Evolutionary conservation across 306 rosid species (phyloP), one percentile per base, ranked within the genome.

Genomic region (Phaseolus lunatus): DNA sequence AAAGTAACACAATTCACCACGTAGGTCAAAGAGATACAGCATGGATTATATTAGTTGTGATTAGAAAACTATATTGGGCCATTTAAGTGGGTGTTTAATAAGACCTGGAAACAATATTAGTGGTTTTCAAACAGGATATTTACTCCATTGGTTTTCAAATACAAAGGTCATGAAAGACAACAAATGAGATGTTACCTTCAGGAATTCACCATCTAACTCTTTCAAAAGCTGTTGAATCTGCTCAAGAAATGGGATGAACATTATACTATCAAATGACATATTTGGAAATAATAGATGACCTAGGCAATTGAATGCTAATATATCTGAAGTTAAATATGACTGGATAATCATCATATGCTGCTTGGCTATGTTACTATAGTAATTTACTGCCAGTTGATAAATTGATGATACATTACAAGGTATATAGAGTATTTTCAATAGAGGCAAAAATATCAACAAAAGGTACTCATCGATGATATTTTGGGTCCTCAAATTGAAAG

Each of bases 221-320:
- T 88, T 92, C 87, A 95, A 73, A 80, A 92, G 87, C 81, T 86
- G 86, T 87, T 85, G 89, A 79, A 95, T 82, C 99, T 95, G 97
- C 84, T 81, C 23, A 76, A 85, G 74, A 50, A n/a, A n/a, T n/a
- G n/a, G n/a, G 26, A 41, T 72, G 80, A 52, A 70, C 73, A 70
- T 65, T 49, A 50, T 48, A 76, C 12, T 10, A 62, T 13, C 70
- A 24, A 70, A 12, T 45, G 68, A 27, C 29, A 73, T 56, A 73
- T 71, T 53, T 72, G 23, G 56, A 54, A 54, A 35, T 14, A 63
- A 49, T 24, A 16, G 0, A 15, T 20, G 39, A 22, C 48, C 7
- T 44, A 47, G 39, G 20, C 24, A 39, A 44, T 50, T 54, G 63
- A 77, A 50, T 66, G 50, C 62, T 29, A 37, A 64, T 26, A 23